phyloP scores from a whole-genome alignment of 2,329 filamentous ascomycete genomes.

The Alternaria triticina region DNA sequence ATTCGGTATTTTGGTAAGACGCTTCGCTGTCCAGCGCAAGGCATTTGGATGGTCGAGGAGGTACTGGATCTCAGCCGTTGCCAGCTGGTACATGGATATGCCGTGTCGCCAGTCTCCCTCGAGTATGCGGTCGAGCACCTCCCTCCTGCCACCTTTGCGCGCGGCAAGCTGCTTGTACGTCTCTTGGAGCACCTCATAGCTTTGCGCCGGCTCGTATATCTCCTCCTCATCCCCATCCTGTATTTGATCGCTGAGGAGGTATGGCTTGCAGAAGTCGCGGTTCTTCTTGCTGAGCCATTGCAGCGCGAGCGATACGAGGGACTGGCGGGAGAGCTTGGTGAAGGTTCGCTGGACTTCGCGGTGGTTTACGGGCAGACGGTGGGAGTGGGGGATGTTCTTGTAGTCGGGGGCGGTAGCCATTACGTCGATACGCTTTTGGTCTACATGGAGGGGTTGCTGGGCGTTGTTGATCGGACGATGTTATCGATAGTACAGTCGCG shows the following conservation, averaged over 20 bases:
- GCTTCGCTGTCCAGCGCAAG: constrained; percentile 61
- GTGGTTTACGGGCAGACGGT: constrained; percentile 71
- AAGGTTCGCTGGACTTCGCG: constrained; percentile 70
- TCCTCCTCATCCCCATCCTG: constrained; percentile 60
- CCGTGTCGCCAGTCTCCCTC: constrained; percentile 65
- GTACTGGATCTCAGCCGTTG: constrained; percentile 61
- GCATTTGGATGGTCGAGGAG: constrained; percentile 60
- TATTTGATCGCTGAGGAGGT: constrained; percentile 53
- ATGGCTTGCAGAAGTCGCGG: constrained; percentile 65
- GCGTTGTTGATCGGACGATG: constrained; percentile 23
- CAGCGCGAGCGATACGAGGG: constrained; percentile 73
- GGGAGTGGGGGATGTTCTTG: constrained; percentile 72
- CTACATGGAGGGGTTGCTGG: constrained; percentile 33
- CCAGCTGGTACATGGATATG: constrained; percentile 61
- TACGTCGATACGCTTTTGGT: constrained; percentile 32
- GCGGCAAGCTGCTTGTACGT: constrained; percentile 47
- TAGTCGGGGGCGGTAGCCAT: constrained; percentile 71
- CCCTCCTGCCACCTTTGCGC: constrained; percentile 59
- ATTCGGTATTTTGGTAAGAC: constrained; percentile 49
- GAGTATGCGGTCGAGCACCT: constrained; percentile 62
- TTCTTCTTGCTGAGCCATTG: constrained; percentile 78
- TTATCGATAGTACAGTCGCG: constrained; percentile 28
- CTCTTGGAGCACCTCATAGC: constrained; percentile 70
- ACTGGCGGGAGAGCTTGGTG: constrained; percentile 71
- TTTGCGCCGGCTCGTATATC: constrained; percentile 71